Evolutionary conservation across 495 filamentous ascomycete genomes (phyloP).

Genomic region (Pseudevernia furfuracea): DNA sequence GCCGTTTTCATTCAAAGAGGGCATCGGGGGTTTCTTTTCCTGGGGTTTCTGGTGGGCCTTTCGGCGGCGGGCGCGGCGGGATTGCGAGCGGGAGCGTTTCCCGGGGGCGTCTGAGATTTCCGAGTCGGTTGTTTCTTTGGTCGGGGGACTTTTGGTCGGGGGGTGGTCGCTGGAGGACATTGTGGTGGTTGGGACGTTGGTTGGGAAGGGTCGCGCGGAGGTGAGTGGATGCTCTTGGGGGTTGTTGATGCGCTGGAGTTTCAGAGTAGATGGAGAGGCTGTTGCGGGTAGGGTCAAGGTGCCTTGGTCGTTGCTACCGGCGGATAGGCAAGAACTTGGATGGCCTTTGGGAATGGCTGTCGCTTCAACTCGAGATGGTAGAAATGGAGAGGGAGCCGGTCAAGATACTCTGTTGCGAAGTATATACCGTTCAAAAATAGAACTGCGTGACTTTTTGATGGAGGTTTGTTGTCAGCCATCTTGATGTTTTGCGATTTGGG

Average conservation of each 20-base stretch:
- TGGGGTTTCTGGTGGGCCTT: slow-evolving; percentile 18
- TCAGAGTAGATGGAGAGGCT: neutral
- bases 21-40: slow-evolving; percentile 11
- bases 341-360: neutral
- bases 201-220: neutral
- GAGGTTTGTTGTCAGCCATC: slow-evolving; percentile 1
- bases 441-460: neutral
- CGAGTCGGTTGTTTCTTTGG: slow-evolving; percentile 19
- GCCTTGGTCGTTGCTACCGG: neutral
- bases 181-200: neutral
- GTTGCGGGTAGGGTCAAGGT: neutral
- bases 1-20: slow-evolving; percentile 11
- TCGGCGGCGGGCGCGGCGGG: slow-evolving; percentile 28
- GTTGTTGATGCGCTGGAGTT: neutral
- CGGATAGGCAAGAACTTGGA: neutral
- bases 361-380: neutral
- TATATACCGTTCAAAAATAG: neutral
- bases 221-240: neutral
- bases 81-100: slow-evolving; percentile 27
- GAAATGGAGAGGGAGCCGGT: neutral
- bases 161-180: slow-evolving; percentile 21
- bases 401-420: neutral
- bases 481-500: neutral
- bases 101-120: slow-evolving; percentile 20
- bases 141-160: slow-evolving; percentile 11